Percentiles rank a stretch among this genome's conserved stretches.
phyloP scores from a whole-genome alignment of 768 basidiomycete species.

The Suillus variegatus region DNA sequence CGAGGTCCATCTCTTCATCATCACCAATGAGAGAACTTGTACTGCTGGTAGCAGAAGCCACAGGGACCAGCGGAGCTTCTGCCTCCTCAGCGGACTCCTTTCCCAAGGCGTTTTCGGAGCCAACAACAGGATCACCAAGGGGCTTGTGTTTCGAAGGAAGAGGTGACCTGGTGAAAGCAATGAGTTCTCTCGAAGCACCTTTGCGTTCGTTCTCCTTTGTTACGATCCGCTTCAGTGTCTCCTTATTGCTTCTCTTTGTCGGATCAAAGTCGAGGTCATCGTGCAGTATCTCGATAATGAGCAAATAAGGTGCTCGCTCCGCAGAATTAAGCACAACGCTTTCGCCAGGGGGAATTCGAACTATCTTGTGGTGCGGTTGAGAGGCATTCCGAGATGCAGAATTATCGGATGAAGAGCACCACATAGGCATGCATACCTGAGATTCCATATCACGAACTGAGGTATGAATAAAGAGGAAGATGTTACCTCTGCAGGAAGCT shows the following conservation, averaged over 20 bases:
- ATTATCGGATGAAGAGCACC: conserved; percentile 76
- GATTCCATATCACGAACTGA: conserved; percentile 13
- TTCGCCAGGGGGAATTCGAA: conserved; percentile 96
- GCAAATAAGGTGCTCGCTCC: conserved; percentile 90
- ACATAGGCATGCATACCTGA: conserved; percentile 86
- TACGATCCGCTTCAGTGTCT: conserved; percentile 77
- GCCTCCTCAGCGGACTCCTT: conserved; percentile 30
- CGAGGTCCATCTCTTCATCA: conserved; percentile 93
- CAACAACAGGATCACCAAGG: conserved; percentile 25
- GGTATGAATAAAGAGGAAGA: conserved; percentile 5
- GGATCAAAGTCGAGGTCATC: conserved; percentile 95
- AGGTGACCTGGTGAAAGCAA: conserved; percentile 37
- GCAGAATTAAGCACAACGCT: conserved; percentile 98
- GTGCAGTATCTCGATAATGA: conserved; percentile 88
- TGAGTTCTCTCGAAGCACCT: conserved; percentile 59
- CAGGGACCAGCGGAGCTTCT: conserved; percentile 16
- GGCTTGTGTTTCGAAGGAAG: conserved; percentile 18
- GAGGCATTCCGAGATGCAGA: conserved; percentile 38
- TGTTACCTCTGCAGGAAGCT: conserved; percentile 89
- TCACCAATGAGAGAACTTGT: conserved; percentile 33
- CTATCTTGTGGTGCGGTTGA: conserved; percentile 88
- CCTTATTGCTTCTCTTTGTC: conserved; percentile 76
- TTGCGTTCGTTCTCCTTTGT: conserved; percentile 62
- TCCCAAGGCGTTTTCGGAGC: conserved; percentile 33
- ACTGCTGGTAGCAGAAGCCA: conserved; percentile 25